Conservation (phyloP, 371 early-diverging fungal species). For the Nosema muscidifuracis region DNA sequence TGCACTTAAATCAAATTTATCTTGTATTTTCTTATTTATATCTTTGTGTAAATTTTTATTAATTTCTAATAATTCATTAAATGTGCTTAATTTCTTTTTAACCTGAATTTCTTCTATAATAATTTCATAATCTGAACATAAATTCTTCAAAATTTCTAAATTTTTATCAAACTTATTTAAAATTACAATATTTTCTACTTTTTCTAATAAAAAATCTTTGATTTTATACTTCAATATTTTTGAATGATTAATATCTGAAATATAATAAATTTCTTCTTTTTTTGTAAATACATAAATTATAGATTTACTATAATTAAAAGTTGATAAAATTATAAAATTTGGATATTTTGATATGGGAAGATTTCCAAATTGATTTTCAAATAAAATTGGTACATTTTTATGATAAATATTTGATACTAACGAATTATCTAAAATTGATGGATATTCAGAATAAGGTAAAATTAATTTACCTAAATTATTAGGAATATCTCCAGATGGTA, state of each 20-base stretch:
- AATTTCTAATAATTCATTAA: conserved; percentile 5
- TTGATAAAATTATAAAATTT: conserved; percentile 9
- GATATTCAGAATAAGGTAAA: too few species aligned
- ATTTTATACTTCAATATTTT: neutral
- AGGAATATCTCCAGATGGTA: too few species aligned
- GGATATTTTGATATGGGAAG: neutral
- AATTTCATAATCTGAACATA: neutral
- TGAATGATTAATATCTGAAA: conserved; percentile 7
- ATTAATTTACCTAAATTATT: too few species aligned
- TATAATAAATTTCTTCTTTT: neutral
- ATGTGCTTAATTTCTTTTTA: neutral
- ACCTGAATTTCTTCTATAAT: neutral
- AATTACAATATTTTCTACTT: neutral
- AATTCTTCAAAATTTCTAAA: neutral
- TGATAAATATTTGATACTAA: neutral
- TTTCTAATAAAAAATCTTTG: neutral
- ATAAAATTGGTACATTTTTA: neutral
- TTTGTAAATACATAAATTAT: conserved; percentile 4
- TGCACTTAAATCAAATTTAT: neutral
- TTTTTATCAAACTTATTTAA: conserved; percentile 8
- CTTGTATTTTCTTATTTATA: conserved; percentile 8
- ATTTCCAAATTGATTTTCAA: neutral
- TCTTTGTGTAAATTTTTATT: conserved; percentile 25
- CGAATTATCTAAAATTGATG: too few species aligned
- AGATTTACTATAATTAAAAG: conserved; percentile 17